phyloP scores from a whole-genome alignment of 108 stramenopile species.

The Asterionellopsis glacialis region DNA sequence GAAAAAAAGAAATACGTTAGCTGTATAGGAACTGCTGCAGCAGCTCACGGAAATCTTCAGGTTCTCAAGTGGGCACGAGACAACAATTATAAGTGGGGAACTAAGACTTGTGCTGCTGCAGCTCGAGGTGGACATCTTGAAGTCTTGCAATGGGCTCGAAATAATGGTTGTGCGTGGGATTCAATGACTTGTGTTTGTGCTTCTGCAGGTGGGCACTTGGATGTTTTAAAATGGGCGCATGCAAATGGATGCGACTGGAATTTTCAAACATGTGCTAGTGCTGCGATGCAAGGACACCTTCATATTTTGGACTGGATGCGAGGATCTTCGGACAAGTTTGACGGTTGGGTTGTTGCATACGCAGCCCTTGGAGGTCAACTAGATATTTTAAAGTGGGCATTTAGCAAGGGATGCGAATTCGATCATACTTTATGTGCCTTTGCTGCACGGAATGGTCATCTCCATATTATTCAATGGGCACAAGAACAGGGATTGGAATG shows the following conservation, averaged over 20 bases:
- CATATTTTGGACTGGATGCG: conserved; percentile 2
- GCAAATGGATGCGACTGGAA: background rate
- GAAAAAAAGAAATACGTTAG: too few species aligned
- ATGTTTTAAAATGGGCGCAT: background rate
- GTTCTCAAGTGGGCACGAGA: conserved; percentile 2
- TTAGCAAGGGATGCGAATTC: background rate
- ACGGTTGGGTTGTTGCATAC: background rate
- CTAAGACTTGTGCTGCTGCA: background rate
- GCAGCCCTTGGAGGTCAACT: background rate
- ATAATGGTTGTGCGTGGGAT: background rate
- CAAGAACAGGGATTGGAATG: background rate
- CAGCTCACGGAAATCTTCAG: background rate
- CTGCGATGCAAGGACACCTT: conserved; percentile 1
- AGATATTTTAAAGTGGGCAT: background rate
- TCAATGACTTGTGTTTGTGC: background rate
- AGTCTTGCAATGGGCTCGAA: background rate
- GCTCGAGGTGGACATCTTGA: background rate
- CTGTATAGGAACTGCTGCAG: too few species aligned
- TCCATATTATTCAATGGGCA: conserved; percentile 2
- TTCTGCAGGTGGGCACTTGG: background rate
- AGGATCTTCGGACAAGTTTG: background rate
- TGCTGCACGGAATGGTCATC: conserved; percentile 1
- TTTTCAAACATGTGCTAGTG: background rate
- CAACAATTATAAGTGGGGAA: background rate
- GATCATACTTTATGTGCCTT: background rate